phyloP scores from a whole-genome alignment of 441 rosid species.

The Theobroma grandiflorum region DNA sequence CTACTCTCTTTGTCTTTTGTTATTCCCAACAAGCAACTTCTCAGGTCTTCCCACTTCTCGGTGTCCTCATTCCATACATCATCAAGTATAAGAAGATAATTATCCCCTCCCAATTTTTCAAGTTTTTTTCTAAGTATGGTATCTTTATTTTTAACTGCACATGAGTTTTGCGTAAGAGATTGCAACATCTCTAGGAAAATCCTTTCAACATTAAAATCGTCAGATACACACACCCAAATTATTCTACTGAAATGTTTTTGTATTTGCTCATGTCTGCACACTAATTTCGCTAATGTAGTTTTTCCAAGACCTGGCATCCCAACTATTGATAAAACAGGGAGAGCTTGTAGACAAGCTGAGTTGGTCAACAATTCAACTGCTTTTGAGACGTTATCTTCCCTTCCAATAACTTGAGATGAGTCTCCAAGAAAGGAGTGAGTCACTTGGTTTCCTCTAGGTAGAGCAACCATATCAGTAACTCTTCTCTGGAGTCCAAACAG shows the following conservation, averaged over 20 bases:
- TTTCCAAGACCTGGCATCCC: constrained; percentile 45
- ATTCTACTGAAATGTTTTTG: constrained; percentile 25
- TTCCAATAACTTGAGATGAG: constrained; percentile 25
- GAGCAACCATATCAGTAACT: background rate
- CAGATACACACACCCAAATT: constrained; percentile 38
- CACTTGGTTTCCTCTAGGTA: background rate
- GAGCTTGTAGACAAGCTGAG: background rate
- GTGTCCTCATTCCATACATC: constrained; percentile 34
- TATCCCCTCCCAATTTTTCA: constrained; percentile 16
- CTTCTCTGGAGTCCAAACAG: constrained; percentile 4
- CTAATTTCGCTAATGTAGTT: constrained; percentile 40
- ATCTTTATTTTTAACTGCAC: background rate
- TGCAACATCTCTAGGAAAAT: constrained; percentile 29
- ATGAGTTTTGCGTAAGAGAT: background rate
- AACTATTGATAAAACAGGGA: constrained; percentile 33
- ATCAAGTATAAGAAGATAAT: constrained; percentile 40
- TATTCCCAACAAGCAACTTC: constrained; percentile 10
- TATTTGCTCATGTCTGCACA: constrained; percentile 21
- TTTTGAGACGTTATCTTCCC: constrained; percentile 23
- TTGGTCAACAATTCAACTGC: constrained; percentile 23
- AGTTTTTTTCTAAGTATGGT: background rate
- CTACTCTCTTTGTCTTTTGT: background rate
- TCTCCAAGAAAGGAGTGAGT: constrained; percentile 6
- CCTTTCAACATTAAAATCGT: constrained; percentile 22
- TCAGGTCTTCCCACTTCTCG: constrained; percentile 23